These are phyloP conservation scores for Aspergillus nanangensis DNA, from an alignment of 495 filamentous ascomycete species.

Conservation along the genomic window DNA sequence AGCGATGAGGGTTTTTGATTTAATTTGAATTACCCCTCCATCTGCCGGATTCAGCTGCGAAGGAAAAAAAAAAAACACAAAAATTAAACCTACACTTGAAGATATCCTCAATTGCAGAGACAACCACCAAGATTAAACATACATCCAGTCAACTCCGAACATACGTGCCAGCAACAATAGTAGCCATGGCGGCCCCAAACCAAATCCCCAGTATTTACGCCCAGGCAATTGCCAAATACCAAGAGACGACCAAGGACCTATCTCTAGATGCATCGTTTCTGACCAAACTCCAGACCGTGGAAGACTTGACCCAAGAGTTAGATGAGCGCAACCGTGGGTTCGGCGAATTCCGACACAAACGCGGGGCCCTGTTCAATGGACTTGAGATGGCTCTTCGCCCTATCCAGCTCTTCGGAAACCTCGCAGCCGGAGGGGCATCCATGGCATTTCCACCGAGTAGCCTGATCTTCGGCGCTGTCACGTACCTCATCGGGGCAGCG, in stretches of 20 bases:
- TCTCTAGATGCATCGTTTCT: conserved; percentile 1
- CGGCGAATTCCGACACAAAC: conserved; percentile 15
- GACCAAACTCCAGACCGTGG: conserved; percentile 3
- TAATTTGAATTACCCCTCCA: too few relatives aligned
- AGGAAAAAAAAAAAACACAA: too few relatives aligned
- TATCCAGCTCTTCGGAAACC: conserved; percentile 22
- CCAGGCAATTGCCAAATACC: conserved; percentile 5
- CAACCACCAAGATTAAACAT: too few relatives aligned
- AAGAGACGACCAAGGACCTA: conserved; percentile 4
- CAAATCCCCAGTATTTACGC: conserved; percentile 10
- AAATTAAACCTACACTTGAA: too few relatives aligned
- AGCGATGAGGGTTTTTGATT: too few relatives aligned
- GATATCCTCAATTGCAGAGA: too few relatives aligned
- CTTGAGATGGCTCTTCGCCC: conserved; percentile 15
- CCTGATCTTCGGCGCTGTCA: conserved; percentile 25
- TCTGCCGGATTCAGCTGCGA: too few relatives aligned
- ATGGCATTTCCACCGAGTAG: conserved; percentile 24
- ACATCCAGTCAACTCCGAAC: too few relatives aligned
- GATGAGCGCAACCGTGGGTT: conserved; percentile 14
- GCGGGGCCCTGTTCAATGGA: conserved; percentile 12
- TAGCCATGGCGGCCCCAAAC: too few relatives aligned
- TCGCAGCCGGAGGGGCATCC: conserved; percentile 18
- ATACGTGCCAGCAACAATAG: too few relatives aligned
- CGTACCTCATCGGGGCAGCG: conserved; percentile 25
- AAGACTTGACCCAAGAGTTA: conserved; percentile 7